Conservation (phyloP, 2,329 filamentous ascomycete genomes). For the Aspergillus jensenii region DNA sequence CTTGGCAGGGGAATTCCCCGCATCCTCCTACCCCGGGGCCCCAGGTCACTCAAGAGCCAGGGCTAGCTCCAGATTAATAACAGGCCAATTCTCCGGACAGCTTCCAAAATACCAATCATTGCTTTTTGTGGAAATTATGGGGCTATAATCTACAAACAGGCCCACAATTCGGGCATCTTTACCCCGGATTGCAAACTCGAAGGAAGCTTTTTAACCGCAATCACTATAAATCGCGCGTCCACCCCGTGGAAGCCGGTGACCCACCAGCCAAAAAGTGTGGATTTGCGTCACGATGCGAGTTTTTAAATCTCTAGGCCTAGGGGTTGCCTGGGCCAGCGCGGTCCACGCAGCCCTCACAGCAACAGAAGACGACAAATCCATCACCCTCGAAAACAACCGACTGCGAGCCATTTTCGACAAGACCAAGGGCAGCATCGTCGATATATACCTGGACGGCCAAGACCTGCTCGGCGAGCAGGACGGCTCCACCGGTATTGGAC, state of each 20-base stretch:
- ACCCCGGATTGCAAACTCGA: not conserved
- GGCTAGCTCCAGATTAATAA: not conserved
- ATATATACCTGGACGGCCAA: constrained; percentile 48
- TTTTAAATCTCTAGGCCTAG: not conserved
- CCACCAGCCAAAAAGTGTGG: too few relatives aligned
- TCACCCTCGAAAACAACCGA: constrained; percentile 45
- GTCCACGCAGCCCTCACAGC: constrained; percentile 19
- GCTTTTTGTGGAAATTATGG: not conserved
- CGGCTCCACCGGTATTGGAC: constrained; percentile 52
- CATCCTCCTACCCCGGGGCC: constrained; percentile 10
- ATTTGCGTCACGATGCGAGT: constrained; percentile 10
- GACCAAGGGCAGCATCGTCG: constrained; percentile 41
- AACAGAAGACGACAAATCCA: constrained; percentile 20
- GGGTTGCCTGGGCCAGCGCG: constrained; percentile 9
- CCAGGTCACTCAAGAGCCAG: not conserved
- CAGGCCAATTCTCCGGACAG: not conserved
- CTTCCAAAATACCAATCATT: not conserved
- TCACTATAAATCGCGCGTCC: not conserved
- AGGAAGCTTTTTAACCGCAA: not conserved
- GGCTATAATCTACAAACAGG: not conserved
- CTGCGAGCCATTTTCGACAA: constrained; percentile 48
- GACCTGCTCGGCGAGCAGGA: constrained; percentile 52
- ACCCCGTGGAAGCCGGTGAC: too few relatives aligned
- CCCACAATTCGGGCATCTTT: constrained; percentile 6
- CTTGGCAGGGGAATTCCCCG: constrained; percentile 13